These are phyloP conservation scores for Penicillium steckii DNA, from an alignment of 495 filamentous ascomycete genomes.

Conservation along the genomic window DNA sequence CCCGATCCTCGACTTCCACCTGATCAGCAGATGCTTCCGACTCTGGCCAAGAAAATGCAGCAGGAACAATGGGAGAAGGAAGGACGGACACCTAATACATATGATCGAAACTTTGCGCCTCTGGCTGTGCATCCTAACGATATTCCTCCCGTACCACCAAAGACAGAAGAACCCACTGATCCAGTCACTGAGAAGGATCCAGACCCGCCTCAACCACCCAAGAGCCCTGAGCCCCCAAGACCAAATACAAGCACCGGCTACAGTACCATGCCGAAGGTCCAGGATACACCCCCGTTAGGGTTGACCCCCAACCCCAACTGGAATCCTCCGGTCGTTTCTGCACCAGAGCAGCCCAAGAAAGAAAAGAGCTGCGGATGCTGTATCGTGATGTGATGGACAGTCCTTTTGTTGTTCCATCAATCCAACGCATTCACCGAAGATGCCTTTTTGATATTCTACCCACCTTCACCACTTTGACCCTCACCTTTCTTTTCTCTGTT, in stretches of 20 bases:
- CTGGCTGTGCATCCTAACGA: constrained; percentile 59
- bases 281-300: constrained; percentile 37
- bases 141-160: constrained; percentile 21
- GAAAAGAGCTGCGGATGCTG: constrained; percentile 52
- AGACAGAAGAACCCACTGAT: constrained; percentile 23
- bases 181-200: constrained; percentile 10
- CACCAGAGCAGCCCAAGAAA: constrained; percentile 37
- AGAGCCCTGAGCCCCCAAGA: constrained; percentile 35
- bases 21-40: constrained; percentile 93
- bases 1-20: constrained; percentile 92
- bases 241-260: constrained; percentile 46
- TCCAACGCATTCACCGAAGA: constrained; percentile 3
- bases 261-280: constrained; percentile 54
- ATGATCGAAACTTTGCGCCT: constrained; percentile 80
- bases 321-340: constrained; percentile 40
- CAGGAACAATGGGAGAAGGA: constrained; percentile 95
- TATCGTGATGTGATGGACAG: constrained; percentile 49
- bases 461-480: neutral
- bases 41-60: constrained; percentile 84
- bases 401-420: neutral
- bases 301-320: constrained; percentile 34
- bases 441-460: neutral
- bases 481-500: neutral
- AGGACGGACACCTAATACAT: constrained; percentile 75
- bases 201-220: constrained; percentile 28